Conservation (phyloP, 352 stramenopile genomes). For the Phytophthora tubulina region DNA sequence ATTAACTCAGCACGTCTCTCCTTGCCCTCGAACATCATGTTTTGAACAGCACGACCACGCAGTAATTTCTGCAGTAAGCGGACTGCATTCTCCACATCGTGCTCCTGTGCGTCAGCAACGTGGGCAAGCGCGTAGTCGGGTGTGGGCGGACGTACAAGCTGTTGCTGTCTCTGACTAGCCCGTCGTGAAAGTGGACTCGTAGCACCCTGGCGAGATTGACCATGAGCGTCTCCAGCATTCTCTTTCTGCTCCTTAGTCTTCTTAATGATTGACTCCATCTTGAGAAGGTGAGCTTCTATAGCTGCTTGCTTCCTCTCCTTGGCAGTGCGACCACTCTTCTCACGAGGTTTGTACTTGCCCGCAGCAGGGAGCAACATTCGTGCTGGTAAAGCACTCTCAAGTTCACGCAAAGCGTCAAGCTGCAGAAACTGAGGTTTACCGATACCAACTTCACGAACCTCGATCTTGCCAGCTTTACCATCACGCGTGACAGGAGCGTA, state of each 20-base stretch:
- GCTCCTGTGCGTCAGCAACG: constrained; percentile 47
- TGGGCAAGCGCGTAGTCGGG: constrained; percentile 66
- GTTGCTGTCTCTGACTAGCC: constrained; percentile 57
- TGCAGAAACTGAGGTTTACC: constrained; percentile 60
- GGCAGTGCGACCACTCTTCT: constrained; percentile 68
- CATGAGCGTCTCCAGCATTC: constrained; percentile 1
- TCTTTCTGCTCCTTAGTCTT: constrained; percentile 54
- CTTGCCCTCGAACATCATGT: constrained; percentile 95
- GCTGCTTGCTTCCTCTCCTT: constrained; percentile 83
- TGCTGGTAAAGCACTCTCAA: constrained; percentile 70
- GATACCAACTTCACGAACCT: constrained; percentile 68
- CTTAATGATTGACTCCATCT: constrained; percentile 90
- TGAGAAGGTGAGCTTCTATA: constrained; percentile 84
- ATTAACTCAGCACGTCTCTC: constrained; percentile 90
- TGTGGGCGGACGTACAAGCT: constrained; percentile 78
- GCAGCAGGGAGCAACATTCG: constrained; percentile 58
- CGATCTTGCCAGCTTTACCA: constrained; percentile 64
- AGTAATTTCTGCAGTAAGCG: constrained; percentile 90
- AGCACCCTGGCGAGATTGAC: background rate
- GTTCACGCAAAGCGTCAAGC: constrained; percentile 62
- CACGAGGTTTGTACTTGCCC: constrained; percentile 54
- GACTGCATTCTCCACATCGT: constrained; percentile 69
- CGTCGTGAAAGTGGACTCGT: constrained; percentile 33
- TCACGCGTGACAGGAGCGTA: constrained; percentile 83
- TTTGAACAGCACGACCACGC: constrained; percentile 92